A percentile compares a stretch with the other conserved stretches of the same genome.
These are phyloP conservation scores for Gnaphalium uliginosum DNA, from an alignment of 129 eudicot species.

Conservation along the genomic window DNA sequence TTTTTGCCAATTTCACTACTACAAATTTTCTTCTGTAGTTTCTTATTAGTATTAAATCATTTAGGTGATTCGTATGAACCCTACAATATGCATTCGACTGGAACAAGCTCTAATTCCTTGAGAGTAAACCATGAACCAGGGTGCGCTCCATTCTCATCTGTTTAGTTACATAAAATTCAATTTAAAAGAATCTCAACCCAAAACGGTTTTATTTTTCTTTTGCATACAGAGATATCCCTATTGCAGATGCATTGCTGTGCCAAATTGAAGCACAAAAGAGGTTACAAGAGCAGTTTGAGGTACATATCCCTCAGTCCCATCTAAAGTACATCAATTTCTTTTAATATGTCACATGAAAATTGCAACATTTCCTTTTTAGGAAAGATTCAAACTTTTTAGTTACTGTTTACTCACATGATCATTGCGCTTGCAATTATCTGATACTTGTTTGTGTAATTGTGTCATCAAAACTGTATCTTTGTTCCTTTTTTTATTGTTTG, in stretches of 20 bases:
- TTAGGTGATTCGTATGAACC: slow-evolving; percentile 59
- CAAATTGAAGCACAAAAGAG: slow-evolving; percentile 83
- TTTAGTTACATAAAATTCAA: background rate
- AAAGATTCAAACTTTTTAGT: slow-evolving; percentile 9
- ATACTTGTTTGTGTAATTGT: background rate
- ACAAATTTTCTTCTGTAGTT: background rate
- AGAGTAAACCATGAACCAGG: slow-evolving; percentile 47
- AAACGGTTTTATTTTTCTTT: background rate
- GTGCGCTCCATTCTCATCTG: slow-evolving; percentile 31
- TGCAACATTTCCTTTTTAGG: slow-evolving; percentile 11
- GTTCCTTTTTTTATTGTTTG: background rate
- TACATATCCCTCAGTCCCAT: slow-evolving; percentile 19
- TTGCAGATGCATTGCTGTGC: slow-evolving; percentile 59
- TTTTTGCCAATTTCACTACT: slow-evolving; percentile 7
- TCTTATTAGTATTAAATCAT: background rate
- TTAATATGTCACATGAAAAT: background rate
- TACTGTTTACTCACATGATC: background rate
- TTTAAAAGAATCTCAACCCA: slow-evolving; percentile 9
- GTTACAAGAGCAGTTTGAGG: slow-evolving; percentile 89
- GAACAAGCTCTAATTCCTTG: slow-evolving; percentile 51
- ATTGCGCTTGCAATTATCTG: background rate
- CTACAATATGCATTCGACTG: slow-evolving; percentile 48
- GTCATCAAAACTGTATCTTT: too few relatives aligned
- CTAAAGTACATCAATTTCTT: background rate
- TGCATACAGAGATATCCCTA: slow-evolving; percentile 59